Evolutionary conservation across 345 rosid species (phyloP).

Genomic region (Durio zibethinus): DNA sequence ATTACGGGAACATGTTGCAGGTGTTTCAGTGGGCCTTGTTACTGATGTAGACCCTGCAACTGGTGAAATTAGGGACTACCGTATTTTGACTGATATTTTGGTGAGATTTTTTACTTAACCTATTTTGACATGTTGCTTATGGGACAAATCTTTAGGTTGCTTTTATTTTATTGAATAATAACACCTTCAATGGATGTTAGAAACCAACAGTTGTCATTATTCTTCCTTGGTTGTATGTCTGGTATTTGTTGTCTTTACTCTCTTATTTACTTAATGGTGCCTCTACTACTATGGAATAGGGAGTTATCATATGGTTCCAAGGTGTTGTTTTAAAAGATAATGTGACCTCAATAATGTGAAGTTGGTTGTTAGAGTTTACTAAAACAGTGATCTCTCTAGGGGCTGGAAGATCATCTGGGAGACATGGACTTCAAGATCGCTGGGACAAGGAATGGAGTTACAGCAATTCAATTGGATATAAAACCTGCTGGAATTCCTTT

Average conservation of each 20-base stretch:
- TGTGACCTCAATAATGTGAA: background rate
- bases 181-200: slow-evolving; percentile 2
- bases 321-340: background rate
- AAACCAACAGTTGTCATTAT: background rate
- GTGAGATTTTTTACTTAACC: slow-evolving; percentile 40
- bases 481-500: slow-evolving; percentile 98
- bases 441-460: slow-evolving; percentile 84
- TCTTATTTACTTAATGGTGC: background rate
- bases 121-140: slow-evolving; percentile 1
- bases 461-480: slow-evolving; percentile 93
- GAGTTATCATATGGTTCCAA: background rate
- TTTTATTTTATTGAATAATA: background rate
- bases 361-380: slow-evolving; percentile 14
- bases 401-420: slow-evolving; percentile 96
- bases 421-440: slow-evolving; percentile 99
- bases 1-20: slow-evolving; percentile 85
- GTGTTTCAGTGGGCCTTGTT: slow-evolving; percentile 94
- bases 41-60: slow-evolving; percentile 69
- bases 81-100: slow-evolving; percentile 87
- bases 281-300: background rate
- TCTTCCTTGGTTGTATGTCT: background rate
- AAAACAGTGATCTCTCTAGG: slow-evolving; percentile 39
- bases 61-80: slow-evolving; percentile 74
- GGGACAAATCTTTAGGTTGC: slow-evolving; percentile 5
- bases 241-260: background rate